Conservation (phyloP, 2,329 filamentous ascomycete genomes). For the Elsinoe arachidis region DNA sequence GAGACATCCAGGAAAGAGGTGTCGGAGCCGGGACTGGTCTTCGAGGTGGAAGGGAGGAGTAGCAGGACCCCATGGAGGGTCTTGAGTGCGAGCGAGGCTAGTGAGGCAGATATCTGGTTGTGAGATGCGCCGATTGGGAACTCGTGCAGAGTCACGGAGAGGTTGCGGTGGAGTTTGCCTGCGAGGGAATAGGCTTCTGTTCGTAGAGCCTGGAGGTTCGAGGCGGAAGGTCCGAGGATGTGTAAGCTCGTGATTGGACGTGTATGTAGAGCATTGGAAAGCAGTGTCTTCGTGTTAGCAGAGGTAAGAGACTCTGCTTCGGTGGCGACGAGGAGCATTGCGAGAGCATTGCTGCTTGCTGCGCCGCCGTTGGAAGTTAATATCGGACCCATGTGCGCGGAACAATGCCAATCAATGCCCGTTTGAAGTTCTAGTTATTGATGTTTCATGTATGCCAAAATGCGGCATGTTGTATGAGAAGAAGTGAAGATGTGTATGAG, state of each 20-base stretch:
- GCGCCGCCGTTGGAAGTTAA: not conserved
- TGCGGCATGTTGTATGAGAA: not conserved
- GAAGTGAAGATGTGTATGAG: not conserved
- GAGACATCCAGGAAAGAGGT: not conserved
- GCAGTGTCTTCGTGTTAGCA: not conserved
- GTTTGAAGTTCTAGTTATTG: not conserved
- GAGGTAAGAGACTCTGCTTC: not conserved
- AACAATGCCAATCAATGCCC: no score
- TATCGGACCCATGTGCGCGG: not conserved
- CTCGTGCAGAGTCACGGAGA: not conserved
- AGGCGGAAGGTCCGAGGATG: not conserved
- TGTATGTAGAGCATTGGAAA: not conserved
- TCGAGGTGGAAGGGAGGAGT: no score
- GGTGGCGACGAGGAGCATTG: not conserved
- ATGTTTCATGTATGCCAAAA: not conserved
- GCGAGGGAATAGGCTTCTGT: constrained; percentile 4
- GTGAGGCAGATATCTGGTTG: not conserved
- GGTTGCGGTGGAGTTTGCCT: constrained; percentile 4
- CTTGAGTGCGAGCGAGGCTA: not conserved
- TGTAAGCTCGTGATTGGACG: not conserved
- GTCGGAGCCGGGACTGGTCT: not conserved
- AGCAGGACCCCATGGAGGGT: not conserved
- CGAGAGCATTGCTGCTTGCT: not conserved
- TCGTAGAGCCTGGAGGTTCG: not conserved
- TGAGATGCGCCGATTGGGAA: not conserved